These are phyloP conservation scores for Pinus tabuliformis DNA, from an alignment of 75 land plant genomes.

Conservation along the genomic window DNA sequence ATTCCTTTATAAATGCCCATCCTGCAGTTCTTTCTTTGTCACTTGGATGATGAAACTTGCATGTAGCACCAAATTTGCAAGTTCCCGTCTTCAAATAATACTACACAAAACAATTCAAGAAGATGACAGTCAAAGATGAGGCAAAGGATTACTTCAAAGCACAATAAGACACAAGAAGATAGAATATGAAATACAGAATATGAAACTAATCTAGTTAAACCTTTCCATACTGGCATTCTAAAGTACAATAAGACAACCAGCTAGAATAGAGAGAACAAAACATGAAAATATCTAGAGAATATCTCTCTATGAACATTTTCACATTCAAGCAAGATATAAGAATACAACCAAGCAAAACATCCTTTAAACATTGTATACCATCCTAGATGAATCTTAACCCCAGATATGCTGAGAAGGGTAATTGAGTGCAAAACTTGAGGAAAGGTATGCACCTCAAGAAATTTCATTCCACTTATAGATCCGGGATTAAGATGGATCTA, in stretches of 20 bases:
- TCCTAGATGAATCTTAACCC: too few relatives aligned
- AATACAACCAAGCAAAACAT: background rate
- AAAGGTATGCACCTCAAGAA: too few relatives aligned
- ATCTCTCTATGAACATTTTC: background rate
- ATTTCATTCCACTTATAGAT: too few relatives aligned
- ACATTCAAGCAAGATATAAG: background rate
- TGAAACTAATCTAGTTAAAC: background rate
- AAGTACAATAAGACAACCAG: background rate
- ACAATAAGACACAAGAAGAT: background rate
- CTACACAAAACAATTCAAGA: conserved; percentile 27
- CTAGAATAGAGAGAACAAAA: background rate
- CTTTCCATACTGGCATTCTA: background rate
- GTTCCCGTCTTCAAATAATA: conserved; percentile 85
- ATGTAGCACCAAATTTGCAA: conserved; percentile 86
- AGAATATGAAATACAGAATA: background rate
- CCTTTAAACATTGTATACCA: background rate
- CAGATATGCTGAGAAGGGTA: too few relatives aligned
- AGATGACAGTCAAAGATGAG: background rate
- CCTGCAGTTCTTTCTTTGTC: conserved; percentile 69
- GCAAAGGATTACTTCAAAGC: background rate
- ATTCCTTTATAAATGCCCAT: conserved; percentile 66
- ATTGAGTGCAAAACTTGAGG: too few relatives aligned
- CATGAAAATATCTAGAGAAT: too few relatives aligned
- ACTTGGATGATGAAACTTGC: conserved; percentile 84
- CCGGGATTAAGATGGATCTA: too few relatives aligned